Evolutionary conservation across 1,139 yeast species (phyloP).

Genomic region (Saccharomyces hybrid): DNA sequence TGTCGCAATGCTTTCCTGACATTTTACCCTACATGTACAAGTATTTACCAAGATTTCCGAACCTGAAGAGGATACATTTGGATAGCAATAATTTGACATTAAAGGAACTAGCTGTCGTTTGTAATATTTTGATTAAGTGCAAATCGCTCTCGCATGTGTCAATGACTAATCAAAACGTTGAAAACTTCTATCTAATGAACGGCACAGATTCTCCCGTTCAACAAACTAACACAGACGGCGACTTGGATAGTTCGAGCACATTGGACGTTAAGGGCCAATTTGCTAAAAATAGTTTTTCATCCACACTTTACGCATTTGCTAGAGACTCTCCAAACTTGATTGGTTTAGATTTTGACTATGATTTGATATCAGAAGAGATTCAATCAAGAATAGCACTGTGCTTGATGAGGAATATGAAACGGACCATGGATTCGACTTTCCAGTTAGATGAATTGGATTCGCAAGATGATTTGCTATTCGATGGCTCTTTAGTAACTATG

Average conservation of each 20-base stretch:
- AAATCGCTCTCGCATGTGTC: slow-evolving; percentile 63
- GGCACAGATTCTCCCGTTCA: background rate
- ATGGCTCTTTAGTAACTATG: slow-evolving; percentile 48
- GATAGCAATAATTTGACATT: slow-evolving; percentile 62
- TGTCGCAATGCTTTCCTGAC: slow-evolving; percentile 68
- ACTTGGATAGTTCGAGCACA: background rate
- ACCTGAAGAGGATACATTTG: slow-evolving; percentile 64
- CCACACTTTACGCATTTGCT: slow-evolving; percentile 63
- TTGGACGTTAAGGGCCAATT: slow-evolving; percentile 24
- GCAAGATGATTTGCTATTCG: slow-evolving; percentile 42
- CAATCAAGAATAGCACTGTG: slow-evolving; percentile 72
- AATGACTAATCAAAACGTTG: slow-evolving; percentile 31
- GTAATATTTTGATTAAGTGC: slow-evolving; percentile 62
- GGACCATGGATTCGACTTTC: slow-evolving; percentile 39
- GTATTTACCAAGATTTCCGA: slow-evolving; percentile 56
- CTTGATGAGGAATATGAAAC: slow-evolving; percentile 75
- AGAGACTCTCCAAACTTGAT: slow-evolving; percentile 55
- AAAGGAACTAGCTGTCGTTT: slow-evolving; percentile 46
- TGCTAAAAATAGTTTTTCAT: slow-evolving; percentile 35
- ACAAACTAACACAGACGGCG: background rate
- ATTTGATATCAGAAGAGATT: slow-evolving; percentile 54
- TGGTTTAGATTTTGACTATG: slow-evolving; percentile 64
- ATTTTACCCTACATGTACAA: slow-evolving; percentile 55
- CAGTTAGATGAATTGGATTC: slow-evolving; percentile 25
- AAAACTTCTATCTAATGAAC: background rate